Conservation (phyloP, 140 eudicot species). For the Oenanthe javanica region DNA sequence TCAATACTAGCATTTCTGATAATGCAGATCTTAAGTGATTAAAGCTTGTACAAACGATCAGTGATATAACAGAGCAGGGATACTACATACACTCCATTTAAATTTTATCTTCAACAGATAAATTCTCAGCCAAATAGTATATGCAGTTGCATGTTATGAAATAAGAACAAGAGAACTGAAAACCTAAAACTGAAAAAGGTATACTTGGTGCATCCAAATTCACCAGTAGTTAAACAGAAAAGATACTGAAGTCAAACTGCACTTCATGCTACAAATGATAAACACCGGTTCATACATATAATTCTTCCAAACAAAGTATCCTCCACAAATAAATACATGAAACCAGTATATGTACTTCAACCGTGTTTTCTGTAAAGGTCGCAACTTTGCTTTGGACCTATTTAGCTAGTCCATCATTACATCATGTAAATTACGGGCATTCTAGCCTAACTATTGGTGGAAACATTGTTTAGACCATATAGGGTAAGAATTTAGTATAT, state of each 20-base stretch:
- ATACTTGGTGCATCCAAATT: neutral
- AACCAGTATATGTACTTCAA: neutral
- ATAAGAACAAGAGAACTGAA: neutral
- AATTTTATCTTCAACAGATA: neutral
- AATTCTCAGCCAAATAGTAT: neutral
- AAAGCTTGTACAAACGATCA: neutral
- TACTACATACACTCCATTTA: neutral
- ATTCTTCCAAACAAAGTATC: neutral
- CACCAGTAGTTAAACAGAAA: neutral
- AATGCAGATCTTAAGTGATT: slow-evolving; percentile 7
- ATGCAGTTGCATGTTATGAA: neutral
- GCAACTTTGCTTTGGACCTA: neutral
- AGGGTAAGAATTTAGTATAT: neutral
- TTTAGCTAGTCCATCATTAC: neutral
- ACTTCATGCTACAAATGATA: neutral
- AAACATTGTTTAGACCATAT: no score
- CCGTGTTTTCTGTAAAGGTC: neutral
- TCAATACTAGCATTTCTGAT: slow-evolving; percentile 35
- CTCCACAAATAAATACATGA: neutral
- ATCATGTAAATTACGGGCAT: neutral
- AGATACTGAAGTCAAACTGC: neutral
- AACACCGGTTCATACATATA: neutral
- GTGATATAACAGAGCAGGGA: neutral
- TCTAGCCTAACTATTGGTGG: neutral
- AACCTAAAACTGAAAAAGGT: neutral